Percentiles rank a stretch among this genome's conserved stretches.
Evolutionary conservation across 2,329 filamentous ascomycete species (phyloP).

Genomic region (Fusarium sp.): DNA sequence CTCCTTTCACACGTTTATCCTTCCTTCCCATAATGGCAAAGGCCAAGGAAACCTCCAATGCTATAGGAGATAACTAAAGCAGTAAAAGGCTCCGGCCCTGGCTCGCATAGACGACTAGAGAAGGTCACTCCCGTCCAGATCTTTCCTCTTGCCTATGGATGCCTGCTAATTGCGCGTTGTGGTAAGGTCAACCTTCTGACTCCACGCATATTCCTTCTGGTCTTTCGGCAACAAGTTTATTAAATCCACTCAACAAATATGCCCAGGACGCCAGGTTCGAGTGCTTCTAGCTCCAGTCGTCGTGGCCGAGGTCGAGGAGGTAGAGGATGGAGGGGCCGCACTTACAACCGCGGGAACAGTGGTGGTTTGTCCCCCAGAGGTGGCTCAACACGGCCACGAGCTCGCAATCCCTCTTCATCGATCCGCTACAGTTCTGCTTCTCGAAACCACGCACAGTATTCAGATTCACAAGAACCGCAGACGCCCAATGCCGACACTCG

Average conservation of each 20-base stretch:
- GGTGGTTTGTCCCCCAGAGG: constrained; percentile 10
- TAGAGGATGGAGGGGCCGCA: not conserved
- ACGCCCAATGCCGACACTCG: not conserved
- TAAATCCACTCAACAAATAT: not conserved
- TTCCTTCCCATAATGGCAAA: not conserved
- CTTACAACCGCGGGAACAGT: not conserved
- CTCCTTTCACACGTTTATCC: not conserved
- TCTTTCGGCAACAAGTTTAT: not conserved
- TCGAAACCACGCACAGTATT: not conserved
- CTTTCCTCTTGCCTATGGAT: not conserved
- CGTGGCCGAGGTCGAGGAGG: constrained; percentile 11
- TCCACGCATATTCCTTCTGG: not conserved
- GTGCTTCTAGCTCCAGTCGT: constrained; percentile 5
- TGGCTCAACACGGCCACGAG: not conserved
- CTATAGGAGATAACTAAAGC: not conserved
- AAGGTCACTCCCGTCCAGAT: not conserved
- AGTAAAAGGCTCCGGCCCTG: not conserved
- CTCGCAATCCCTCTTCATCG: not conserved
- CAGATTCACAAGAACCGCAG: not conserved
- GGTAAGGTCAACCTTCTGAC: not conserved
- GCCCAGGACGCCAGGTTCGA: constrained; percentile 12
- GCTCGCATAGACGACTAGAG: not conserved
- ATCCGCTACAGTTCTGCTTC: not conserved
- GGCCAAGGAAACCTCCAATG: not conserved
- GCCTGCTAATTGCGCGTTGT: not conserved